Base-by-base conservation (phyloP, 768 basidiomycete genomes). In the Leccinum barrowsii region DNA sequence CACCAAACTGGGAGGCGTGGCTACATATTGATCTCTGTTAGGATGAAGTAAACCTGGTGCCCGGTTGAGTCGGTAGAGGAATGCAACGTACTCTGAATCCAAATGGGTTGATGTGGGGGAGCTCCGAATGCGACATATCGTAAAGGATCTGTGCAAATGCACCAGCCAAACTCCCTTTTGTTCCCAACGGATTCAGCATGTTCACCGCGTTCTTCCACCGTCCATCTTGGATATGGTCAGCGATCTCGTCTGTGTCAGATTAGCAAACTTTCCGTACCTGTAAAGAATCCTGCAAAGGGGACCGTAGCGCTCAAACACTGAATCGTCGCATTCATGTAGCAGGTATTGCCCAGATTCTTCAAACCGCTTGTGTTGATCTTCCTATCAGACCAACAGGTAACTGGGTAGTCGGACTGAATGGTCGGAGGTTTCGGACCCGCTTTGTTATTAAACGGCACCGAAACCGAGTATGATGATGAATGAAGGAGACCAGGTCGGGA, bases 271-370 rank as follows among this genome's bases (percentile, higher is more conserved):
- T 17, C 50, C 52, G 37, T 69, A 94, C 94, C 89, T 4, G 86
- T 87, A 67, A 99, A 98, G 76, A 95, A 98, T 55, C 86, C 81
- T 30, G 94, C 85, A 72, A 99, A 96, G 0, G 96, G 96, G 7
- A 90, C 85, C 0, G 96, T 97, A 0, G 95, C 95, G 69, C 88
- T 94, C 69, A 99, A 77, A 72, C 97, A 99, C 73, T 99, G 97
- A 15, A 99, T 84, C 6, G 94, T 94, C 30, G 97, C 92, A 71
- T 98, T 98, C 94, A 98, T 98, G 70, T 98, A 99, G 72, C 97
- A 99, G 7, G 97, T 99, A 71, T 98, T 98, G 17, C 90, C 88
- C 59, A 98, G 69, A 70, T 99, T 99, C 82, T 95, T 95, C 69
- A 99, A 72, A 4, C 96, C 96, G 0, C 87, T 85, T 19, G 85